Percentiles rank a stretch among this genome's conserved stretches.
Evolutionary conservation across 345 rosid species (phyloP).

Genomic region (Erucastrum elatum): DNA sequence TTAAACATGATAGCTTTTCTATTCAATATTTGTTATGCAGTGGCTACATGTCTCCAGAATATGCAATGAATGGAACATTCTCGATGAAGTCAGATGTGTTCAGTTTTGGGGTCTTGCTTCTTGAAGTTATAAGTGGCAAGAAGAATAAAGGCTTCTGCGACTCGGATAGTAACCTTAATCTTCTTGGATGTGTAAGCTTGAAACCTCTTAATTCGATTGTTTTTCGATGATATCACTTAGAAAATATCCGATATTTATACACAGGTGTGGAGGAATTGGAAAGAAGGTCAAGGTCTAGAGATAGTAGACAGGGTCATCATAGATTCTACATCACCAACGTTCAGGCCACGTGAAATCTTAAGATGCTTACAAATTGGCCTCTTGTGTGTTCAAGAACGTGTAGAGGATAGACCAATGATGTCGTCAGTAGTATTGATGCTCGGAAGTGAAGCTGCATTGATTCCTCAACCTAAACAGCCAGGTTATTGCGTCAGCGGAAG

Average conservation of each 20-base stretch:
- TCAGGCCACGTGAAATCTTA: background rate
- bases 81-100: background rate
- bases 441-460: background rate
- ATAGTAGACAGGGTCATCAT: background rate
- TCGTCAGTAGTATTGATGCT: background rate
- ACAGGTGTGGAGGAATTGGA: background rate
- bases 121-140: background rate
- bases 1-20: background rate
- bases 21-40: background rate
- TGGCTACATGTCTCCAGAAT: background rate
- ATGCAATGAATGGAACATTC: background rate
- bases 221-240: background rate
- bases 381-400: background rate
- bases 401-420: background rate
- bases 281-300: background rate
- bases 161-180: background rate
- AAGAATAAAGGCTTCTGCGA: background rate
- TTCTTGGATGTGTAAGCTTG: background rate
- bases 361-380: background rate
- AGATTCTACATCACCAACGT: background rate
- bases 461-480: background rate
- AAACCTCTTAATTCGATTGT: background rate
- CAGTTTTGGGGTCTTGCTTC: background rate
- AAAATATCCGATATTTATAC: background rate
- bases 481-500: background rate